phyloP scores from a whole-genome alignment of 805 yeast genomes.

The Tetrapisispora taiwanensis region DNA sequence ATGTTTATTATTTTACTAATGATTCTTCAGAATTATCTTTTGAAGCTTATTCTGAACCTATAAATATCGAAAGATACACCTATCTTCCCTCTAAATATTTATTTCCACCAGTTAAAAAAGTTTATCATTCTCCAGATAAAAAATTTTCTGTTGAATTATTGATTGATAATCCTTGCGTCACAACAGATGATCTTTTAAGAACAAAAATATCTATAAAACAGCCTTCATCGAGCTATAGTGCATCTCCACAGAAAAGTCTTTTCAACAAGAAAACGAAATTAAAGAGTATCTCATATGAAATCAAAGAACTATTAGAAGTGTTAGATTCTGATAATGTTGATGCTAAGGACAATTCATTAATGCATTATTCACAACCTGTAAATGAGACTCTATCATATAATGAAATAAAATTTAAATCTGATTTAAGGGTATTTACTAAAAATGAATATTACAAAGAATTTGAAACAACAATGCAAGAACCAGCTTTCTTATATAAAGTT shows the following conservation, averaged over 20 bases:
- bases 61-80: constrained; percentile 47
- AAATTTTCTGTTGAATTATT: constrained; percentile 38
- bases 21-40: neutral
- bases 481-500: constrained; percentile 18
- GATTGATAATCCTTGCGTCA: constrained; percentile 45
- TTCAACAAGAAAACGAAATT: constrained; percentile 30
- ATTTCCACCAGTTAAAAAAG: constrained; percentile 41
- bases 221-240: constrained; percentile 21
- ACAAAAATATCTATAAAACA: constrained; percentile 34
- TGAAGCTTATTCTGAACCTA: constrained; percentile 23
- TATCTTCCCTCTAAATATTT: constrained; percentile 46
- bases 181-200: constrained; percentile 42
- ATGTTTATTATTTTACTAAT: constrained; percentile 10
- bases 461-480: constrained; percentile 27
- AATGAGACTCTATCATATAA: constrained; percentile 23
- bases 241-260: constrained; percentile 9
- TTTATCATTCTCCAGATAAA: constrained; percentile 38
- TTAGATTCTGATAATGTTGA: constrained; percentile 31
- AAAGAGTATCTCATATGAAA: constrained; percentile 37
- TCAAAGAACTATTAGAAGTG: constrained; percentile 46
- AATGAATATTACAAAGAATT: constrained; percentile 22
- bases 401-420: constrained; percentile 19
- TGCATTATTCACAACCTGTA: constrained; percentile 19
- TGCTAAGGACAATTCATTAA: constrained; percentile 36
- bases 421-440: constrained; percentile 21